Base-by-base conservation (phyloP, 805 yeast genomes). In the Saccharomycopsis fermentans region DNA sequence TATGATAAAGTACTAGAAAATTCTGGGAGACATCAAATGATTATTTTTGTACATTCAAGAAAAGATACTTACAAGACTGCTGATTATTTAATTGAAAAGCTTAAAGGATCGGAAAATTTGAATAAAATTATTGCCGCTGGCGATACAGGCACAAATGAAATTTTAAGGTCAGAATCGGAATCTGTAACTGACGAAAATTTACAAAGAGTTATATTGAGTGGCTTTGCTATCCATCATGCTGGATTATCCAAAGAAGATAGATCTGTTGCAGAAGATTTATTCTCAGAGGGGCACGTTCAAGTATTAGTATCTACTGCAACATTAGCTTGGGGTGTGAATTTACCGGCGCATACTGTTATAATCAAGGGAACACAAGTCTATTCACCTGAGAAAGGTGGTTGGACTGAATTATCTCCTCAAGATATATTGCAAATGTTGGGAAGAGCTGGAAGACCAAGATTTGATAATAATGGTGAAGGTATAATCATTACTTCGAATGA, bases 341-440 rank as follows among this genome's bases (percentile, higher is more conserved):
- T 90, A 58, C 97, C 97, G 1, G 97, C 97, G 0, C 97, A 91
- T 67, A 89, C 97, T 0, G 97, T 90, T 34, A 84, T 90, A 29
- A 87, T 90, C 62, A 89, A 89, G 66, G 98, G 98, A 0, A 92
- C 99, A 0, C 96, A 89, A 66, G 84, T 90, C 0, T 94, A 95
- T 66, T 86, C 94, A 4, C 97, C 99, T 0, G 94, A 87, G 63
- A 81, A 80, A 62, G 96, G 97, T 57, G 73, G 80, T 6, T 92
- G 98, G 97, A 82, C 82, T 1, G 94, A 88, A 66, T 73, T 92
- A n/a, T 85, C 96, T 0, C 95, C 97, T 0, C 99, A 92, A 66
- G 98, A 94, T 71, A 86, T 92, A 40, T 70, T 92, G 9, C 99
- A 92, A 72, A 92, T 92, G 98, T 76, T 92, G n/a, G 98, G 98